Percentiles rank a stretch among this genome's conserved stretches.
These are phyloP conservation scores for Nephelium lappaceum DNA, from an alignment of 345 rosid genomes.

Conservation along the genomic window DNA sequence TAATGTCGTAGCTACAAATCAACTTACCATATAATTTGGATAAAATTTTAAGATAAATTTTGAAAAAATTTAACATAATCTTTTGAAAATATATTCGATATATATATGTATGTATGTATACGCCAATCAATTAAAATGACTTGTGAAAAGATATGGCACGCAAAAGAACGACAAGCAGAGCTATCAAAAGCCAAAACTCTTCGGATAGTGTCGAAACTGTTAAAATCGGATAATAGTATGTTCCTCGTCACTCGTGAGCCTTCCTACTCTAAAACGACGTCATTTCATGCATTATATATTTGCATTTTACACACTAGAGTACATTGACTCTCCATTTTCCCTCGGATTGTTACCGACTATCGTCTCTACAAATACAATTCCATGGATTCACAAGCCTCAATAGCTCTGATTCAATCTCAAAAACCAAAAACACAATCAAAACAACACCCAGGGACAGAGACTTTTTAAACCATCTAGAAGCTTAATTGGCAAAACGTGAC, in stretches of 20 bases:
- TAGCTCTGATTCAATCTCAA: constrained; percentile 1
- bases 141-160: constrained; percentile 20
- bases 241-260: not conserved
- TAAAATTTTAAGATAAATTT: no score
- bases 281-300: not conserved
- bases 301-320: no score
- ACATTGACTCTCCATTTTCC: not conserved
- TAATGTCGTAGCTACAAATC: no score
- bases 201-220: not conserved
- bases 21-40: no score
- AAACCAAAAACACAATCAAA: constrained; percentile 1
- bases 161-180: not conserved
- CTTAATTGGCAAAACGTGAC: constrained; percentile 74
- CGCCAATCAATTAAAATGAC: no score
- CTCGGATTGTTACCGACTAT: not conserved
- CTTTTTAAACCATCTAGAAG: constrained; percentile 72
- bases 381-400: constrained; percentile 41
- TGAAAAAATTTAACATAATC: no score
- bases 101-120: no score
- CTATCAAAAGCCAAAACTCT: not conserved
- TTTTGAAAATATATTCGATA: no score
- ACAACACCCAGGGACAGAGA: constrained; percentile 40
- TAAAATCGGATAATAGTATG: not conserved
- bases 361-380: not conserved
- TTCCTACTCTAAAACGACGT: not conserved